Base-by-base conservation (phyloP, 176 grass and related monocot genomes). In the Oropetium thomaeum region DNA sequence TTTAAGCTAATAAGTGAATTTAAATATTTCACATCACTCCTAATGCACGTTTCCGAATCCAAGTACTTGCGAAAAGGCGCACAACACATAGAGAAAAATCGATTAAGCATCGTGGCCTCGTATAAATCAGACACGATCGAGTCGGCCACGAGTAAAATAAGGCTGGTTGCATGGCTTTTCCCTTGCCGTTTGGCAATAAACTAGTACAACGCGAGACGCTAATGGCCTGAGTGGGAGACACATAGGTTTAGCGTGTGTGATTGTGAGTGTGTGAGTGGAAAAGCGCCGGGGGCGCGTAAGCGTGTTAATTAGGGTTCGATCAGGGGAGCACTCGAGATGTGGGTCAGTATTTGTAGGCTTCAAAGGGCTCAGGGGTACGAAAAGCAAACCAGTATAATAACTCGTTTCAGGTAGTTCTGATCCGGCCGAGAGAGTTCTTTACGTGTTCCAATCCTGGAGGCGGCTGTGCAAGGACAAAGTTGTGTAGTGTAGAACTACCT, bases 331-430 rank as follows among this genome's bases (percentile, higher is more conserved):
- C 78, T 88, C 74, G 81, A n/a, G 74, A 27, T 80, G 89, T 90
- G 80, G 90, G 90, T 74, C 87, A 86, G 65, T 84, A 80, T 90
- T 84, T 90, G 90, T 90, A 85, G 81, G 90, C 74, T 86, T 76
- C 87, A 82, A 72, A 87, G 84, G 81, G 71, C 71, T 87, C 80
- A 83, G 80, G 80, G 38, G 49, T 82, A 80, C 83, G 45, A 93
- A 93, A 93, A 86, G 19, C 7, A 59, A 59, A 53, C 10, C 61
- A 69, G 80, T 88, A 83, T 83, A 58, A 69, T 84, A 84, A 45
- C 57, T n/a, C 75, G 76, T 49, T 84, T 84, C 86, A 70, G 81
- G 55, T 75, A 40, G 63, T 84, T 84, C n/a, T n/a, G n/a, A n/a
- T n/a, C 75, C 48, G 64, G 45, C 71, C 14, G 58, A 30, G n/a